phyloP scores from a whole-genome alignment of 768 basidiomycete genomes.

The Termitomyces sp. region DNA sequence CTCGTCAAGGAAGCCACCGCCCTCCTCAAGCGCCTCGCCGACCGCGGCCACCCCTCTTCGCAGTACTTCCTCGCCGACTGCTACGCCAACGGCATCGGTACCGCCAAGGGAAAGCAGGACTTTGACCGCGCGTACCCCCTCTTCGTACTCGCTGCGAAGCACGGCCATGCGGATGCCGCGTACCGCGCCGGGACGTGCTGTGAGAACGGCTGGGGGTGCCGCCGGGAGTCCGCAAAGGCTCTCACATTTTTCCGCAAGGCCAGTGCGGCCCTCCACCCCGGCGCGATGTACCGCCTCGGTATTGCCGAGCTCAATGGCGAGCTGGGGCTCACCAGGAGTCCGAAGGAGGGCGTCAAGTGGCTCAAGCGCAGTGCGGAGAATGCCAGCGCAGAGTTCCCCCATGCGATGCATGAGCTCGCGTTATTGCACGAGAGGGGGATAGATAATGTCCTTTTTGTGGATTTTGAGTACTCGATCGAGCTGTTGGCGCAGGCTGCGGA shows the following conservation, averaged over 20 bases:
- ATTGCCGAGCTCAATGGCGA: slow-evolving; percentile 96
- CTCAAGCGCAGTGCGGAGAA: slow-evolving; percentile 95
- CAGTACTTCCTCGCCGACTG: slow-evolving; percentile 99
- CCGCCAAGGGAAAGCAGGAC: slow-evolving; percentile 85
- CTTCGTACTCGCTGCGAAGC: slow-evolving; percentile 94
- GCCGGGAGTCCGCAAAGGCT: slow-evolving; percentile 89
- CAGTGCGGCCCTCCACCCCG: slow-evolving; percentile 86
- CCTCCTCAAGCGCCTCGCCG: slow-evolving; percentile 87
- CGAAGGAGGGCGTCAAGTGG: slow-evolving; percentile 98
- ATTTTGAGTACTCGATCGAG: slow-evolving; percentile 93
- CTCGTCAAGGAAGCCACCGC: slow-evolving; percentile 84
- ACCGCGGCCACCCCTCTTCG: slow-evolving; percentile 89
- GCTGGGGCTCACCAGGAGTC: slow-evolving; percentile 78
- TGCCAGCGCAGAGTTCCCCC: slow-evolving; percentile 93
- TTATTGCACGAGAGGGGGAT: slow-evolving; percentile 96
- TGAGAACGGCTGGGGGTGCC: slow-evolving; percentile 98
- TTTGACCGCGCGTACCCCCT: slow-evolving; percentile 97
- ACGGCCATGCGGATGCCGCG: slow-evolving; percentile 92
- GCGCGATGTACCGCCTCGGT: slow-evolving; percentile 95
- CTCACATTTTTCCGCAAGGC: slow-evolving; percentile 93
- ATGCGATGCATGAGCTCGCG: slow-evolving; percentile 93
- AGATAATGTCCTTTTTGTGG: slow-evolving; percentile 95
- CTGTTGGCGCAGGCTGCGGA: slow-evolving; percentile 93
- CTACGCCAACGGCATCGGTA: slow-evolving; percentile 97
- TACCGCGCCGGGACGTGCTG: slow-evolving; percentile 97